These are phyloP conservation scores for Microbotryum intermedium DNA, from an alignment of 1,284 basidiomycete species.

Conservation along the genomic window DNA sequence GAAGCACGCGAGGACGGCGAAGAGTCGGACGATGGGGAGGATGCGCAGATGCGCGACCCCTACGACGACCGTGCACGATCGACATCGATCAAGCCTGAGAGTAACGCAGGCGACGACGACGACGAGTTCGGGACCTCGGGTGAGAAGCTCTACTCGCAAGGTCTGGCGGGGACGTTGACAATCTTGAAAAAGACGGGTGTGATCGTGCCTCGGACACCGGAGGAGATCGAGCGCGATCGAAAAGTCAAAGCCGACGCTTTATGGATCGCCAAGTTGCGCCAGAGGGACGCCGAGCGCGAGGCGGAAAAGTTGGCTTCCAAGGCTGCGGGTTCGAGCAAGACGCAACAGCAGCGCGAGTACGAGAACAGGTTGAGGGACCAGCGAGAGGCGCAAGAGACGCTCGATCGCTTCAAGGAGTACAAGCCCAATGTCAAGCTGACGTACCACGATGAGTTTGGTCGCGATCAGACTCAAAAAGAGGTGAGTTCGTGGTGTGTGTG, in stretches of 20 bases:
- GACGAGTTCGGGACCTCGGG: conserved; percentile 30
- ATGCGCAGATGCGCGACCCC: conserved; percentile 12
- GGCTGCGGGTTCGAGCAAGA: conserved; percentile 56
- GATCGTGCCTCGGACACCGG: conserved; percentile 55
- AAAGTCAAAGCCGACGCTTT: conserved; percentile 75
- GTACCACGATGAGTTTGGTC: conserved; percentile 95
- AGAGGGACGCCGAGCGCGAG: conserved; percentile 65
- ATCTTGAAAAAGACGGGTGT: conserved; percentile 89
- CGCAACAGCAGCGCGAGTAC: conserved; percentile 88
- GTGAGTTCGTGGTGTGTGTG: conserved; percentile 1
- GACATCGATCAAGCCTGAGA: conserved; percentile 3
- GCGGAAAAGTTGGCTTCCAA: conserved; percentile 58
- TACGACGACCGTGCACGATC: background rate
- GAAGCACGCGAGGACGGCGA: conserved; percentile 61
- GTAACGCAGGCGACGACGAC: conserved; percentile 15
- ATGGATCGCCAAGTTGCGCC: conserved; percentile 81
- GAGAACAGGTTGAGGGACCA: conserved; percentile 87
- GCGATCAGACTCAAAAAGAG: conserved; percentile 80
- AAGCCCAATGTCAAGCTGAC: conserved; percentile 94
- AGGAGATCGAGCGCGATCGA: conserved; percentile 68
- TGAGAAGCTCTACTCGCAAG: conserved; percentile 61
- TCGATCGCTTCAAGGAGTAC: conserved; percentile 84
- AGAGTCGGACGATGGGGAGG: conserved; percentile 40
- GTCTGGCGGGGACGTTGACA: conserved; percentile 79
- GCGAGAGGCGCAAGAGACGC: conserved; percentile 71